phyloP scores from a whole-genome alignment of 768 basidiomycete genomes.

The Tephrocybe sp. region DNA sequence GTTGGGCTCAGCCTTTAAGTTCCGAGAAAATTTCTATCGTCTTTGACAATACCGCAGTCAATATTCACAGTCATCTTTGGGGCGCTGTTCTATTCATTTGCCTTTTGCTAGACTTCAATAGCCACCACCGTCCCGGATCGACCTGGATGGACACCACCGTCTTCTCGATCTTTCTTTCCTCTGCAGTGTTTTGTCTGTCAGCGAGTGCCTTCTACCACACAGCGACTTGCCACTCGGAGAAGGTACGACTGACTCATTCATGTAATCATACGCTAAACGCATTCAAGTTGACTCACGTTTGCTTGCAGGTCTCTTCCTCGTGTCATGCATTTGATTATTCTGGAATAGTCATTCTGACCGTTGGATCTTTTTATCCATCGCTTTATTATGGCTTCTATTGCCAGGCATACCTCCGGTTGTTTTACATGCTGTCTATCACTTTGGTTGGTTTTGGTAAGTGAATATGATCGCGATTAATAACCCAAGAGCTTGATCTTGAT shows the following conservation, averaged over 20 bases:
- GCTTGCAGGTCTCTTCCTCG: slow-evolving; percentile 50
- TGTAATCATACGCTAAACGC: slow-evolving; percentile 1
- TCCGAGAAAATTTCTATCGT: slow-evolving; percentile 13
- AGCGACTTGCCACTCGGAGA: slow-evolving; percentile 67
- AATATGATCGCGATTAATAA: slow-evolving; percentile 22
- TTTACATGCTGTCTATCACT: slow-evolving; percentile 55
- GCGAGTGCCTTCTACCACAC: slow-evolving; percentile 77
- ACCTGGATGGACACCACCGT: slow-evolving; percentile 63
- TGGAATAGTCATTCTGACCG: slow-evolving; percentile 77
- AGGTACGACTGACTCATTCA: slow-evolving; percentile 40
- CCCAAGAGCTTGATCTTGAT: slow-evolving; percentile 11
- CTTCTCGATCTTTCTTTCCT: slow-evolving; percentile 64
- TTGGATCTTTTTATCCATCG: slow-evolving; percentile 78
- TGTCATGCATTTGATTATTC: slow-evolving; percentile 76
- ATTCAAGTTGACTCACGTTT: slow-evolving; percentile 7
- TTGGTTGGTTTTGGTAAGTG: slow-evolving; percentile 59
- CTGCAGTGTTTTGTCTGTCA: slow-evolving; percentile 72
- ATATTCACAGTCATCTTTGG: slow-evolving; percentile 83
- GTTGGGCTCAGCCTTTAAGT: slow-evolving; percentile 8
- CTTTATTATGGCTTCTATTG: slow-evolving; percentile 82
- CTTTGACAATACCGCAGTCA: slow-evolving; percentile 48
- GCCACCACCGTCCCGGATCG: slow-evolving; percentile 52
- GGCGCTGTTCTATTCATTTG: slow-evolving; percentile 63
- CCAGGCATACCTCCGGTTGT: slow-evolving; percentile 47
- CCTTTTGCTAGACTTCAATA: slow-evolving; percentile 54